Evolutionary conservation across 2,329 filamentous ascomycete species (phyloP).

Genomic region (Sodiomyces alkalinus): DNA sequence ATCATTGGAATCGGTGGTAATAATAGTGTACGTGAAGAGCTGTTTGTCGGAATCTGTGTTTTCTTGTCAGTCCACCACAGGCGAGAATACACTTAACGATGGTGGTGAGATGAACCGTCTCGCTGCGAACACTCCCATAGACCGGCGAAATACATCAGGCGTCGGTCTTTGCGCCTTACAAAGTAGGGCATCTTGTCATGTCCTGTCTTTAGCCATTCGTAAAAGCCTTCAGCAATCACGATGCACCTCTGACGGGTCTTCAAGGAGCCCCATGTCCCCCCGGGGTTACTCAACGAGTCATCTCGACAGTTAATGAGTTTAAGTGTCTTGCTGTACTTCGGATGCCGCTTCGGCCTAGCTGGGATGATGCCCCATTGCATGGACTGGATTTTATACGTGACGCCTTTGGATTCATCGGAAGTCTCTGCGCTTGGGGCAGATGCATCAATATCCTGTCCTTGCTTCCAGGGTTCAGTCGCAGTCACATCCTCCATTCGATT

Average conservation of each 20-base stretch:
- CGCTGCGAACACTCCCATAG: constrained; percentile 82
- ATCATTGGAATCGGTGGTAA: constrained; percentile 76
- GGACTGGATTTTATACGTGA: constrained; percentile 66
- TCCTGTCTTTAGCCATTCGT: constrained; percentile 79
- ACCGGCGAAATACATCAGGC: constrained; percentile 78
- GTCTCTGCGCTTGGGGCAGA: constrained; percentile 1
- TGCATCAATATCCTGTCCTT: constrained; percentile 7
- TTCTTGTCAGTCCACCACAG: neutral
- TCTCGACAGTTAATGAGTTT: constrained; percentile 93
- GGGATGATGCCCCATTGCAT: constrained; percentile 97
- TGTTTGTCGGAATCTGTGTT: constrained; percentile 43
- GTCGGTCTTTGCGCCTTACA: constrained; percentile 65
- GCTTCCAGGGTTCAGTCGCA: constrained; percentile 6
- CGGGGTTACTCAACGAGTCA: constrained; percentile 61
- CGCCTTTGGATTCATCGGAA: constrained; percentile 9
- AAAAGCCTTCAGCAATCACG: constrained; percentile 83
- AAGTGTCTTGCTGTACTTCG: constrained; percentile 62
- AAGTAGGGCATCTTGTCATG: constrained; percentile 80
- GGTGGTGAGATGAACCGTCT: constrained; percentile 37
- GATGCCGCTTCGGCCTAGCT: constrained; percentile 79
- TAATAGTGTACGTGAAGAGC: constrained; percentile 80
- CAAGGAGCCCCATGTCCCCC: constrained; percentile 86
- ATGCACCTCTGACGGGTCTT: constrained; percentile 81
- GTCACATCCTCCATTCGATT: neutral
- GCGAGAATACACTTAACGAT: neutral